A percentile compares a stretch with the other conserved stretches of the same genome.
Conservation (phyloP, 805 yeast genomes). For the Pichia occidentalis region DNA sequence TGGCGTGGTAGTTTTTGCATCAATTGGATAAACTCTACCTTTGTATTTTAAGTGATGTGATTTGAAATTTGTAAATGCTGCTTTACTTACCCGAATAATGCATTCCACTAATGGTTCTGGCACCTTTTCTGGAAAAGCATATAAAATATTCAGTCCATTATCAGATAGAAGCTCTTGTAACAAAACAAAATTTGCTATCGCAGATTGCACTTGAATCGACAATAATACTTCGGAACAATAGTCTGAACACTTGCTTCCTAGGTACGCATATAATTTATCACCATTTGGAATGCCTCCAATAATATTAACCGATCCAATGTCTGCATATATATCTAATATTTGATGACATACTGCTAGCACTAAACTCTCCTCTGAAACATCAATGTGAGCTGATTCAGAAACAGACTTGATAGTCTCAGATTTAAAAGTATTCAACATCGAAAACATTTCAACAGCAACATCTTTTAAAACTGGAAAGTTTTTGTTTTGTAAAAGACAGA, state of each 20-base stretch:
- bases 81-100: conserved; percentile 38
- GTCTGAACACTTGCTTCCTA: conserved; percentile 20
- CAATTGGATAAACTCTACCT: conserved; percentile 34
- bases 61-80: conserved; percentile 35
- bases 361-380: conserved; percentile 23
- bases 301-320: conserved; percentile 32
- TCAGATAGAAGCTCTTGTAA: conserved; percentile 30
- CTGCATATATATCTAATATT: conserved; percentile 39
- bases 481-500: conserved; percentile 46
- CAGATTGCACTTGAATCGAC: conserved; percentile 33
- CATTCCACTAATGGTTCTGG: conserved; percentile 39
- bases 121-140: conserved; percentile 22
- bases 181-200: conserved; percentile 35
- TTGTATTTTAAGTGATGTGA: conserved; percentile 29
- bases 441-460: conserved; percentile 19
- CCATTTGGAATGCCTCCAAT: conserved; percentile 29
- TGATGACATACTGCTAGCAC: conserved; percentile 21
- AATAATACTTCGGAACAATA: conserved; percentile 23
- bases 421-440: conserved; percentile 20
- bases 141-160: conserved; percentile 20
- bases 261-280: conserved; percentile 35
- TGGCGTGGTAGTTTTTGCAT: conserved; percentile 35
- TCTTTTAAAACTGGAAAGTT: conserved; percentile 36
- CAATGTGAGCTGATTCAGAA: conserved; percentile 19
- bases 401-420: conserved; percentile 15